Evolutionary conservation across 768 basidiomycete genomes (phyloP).

Genomic region (Hypholoma fasciculare): DNA sequence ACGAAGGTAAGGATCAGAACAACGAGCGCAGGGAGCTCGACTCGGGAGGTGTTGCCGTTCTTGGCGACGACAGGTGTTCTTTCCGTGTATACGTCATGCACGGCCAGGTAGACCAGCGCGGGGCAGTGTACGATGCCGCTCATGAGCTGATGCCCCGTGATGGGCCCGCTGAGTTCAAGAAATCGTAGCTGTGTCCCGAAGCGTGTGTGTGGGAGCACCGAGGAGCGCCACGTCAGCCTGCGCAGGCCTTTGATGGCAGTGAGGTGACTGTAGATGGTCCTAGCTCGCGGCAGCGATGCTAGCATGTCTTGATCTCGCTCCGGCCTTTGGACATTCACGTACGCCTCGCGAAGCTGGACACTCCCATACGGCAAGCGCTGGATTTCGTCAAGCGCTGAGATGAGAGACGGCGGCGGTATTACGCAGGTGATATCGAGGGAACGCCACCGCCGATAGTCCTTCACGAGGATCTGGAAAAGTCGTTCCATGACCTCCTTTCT

Average conservation of each 20-base stretch:
- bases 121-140: background rate
- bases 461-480: conserved; percentile 1
- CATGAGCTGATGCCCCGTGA: background rate
- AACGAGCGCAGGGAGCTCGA: background rate
- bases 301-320: background rate
- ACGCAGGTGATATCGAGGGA: background rate
- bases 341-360: background rate
- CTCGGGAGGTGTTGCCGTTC: background rate
- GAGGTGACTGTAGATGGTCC: background rate
- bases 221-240: conserved; percentile 1
- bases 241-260: background rate
- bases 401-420: background rate
- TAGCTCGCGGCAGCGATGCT: background rate
- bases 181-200: conserved; percentile 1
- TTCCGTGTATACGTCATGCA: background rate
- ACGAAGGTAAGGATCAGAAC: background rate
- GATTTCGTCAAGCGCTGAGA: background rate
- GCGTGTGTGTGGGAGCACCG: background rate
- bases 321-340: background rate
- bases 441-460: background rate
- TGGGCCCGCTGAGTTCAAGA: conserved; percentile 5
- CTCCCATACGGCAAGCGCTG: background rate
- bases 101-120: background rate
- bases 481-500: conserved; percentile 1
- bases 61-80: background rate